These are phyloP conservation scores for Pythium folliculosum DNA, from an alignment of 352 stramenopile genomes.

Conservation along the genomic window DNA sequence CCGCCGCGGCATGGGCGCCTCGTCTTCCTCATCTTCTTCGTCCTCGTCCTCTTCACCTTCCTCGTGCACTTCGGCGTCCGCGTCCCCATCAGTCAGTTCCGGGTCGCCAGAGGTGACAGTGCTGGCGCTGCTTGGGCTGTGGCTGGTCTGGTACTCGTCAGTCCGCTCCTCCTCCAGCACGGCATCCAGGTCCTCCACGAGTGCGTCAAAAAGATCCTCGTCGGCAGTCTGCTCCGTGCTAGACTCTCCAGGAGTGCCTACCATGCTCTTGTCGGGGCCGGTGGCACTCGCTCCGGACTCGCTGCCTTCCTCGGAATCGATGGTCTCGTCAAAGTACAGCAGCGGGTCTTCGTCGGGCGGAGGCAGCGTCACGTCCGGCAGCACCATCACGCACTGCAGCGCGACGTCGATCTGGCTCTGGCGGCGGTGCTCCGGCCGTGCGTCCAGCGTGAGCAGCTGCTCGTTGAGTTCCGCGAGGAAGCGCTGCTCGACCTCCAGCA, in stretches of 20 bases:
- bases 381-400: constrained; percentile 73
- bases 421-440: constrained; percentile 54
- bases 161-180: background rate
- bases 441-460: constrained; percentile 56
- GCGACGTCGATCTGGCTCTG: constrained; percentile 78
- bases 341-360: constrained; percentile 47
- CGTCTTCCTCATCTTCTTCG: constrained; percentile 19
- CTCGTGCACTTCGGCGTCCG: background rate
- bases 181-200: constrained; percentile 14
- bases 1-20: constrained; percentile 12
- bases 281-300: constrained; percentile 8
- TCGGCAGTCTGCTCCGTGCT: constrained; percentile 36
- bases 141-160: background rate
- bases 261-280: constrained; percentile 22
- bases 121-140: constrained; percentile 9
- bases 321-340: constrained; percentile 37
- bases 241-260: constrained; percentile 24
- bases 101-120: constrained; percentile 12
- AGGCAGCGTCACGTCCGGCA: constrained; percentile 77
- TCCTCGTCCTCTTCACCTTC: constrained; percentile 29
- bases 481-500: constrained; percentile 55
- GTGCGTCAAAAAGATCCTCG: constrained; percentile 31
- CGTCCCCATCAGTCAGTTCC: background rate
- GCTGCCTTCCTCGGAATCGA: constrained; percentile 18
- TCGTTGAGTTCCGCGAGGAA: constrained; percentile 73